These are phyloP conservation scores for Crithidia sp. DNA, from an alignment of 208 protist genomes.

Conservation along the genomic window DNA sequence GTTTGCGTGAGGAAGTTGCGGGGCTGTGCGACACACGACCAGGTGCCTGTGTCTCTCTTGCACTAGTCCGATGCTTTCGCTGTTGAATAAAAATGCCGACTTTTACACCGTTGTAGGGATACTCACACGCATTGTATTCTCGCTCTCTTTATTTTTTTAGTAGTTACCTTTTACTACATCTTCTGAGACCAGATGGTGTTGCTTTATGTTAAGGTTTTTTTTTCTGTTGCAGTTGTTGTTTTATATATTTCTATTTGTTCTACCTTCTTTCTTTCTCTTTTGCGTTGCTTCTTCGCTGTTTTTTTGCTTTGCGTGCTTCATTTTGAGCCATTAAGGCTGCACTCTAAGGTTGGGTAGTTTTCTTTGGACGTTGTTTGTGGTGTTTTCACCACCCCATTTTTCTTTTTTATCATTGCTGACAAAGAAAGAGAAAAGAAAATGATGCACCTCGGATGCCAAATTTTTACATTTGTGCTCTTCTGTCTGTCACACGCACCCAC, in stretches of 20 bases:
- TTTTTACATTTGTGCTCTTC: no score
- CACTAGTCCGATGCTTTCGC: neutral
- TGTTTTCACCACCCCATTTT: neutral
- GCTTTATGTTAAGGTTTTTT: no score
- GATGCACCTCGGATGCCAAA: no score
- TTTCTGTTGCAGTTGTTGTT: slow-evolving; percentile 4
- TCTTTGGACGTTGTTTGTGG: neutral
- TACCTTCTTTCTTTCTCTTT: slow-evolving; percentile 5
- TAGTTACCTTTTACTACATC: neutral
- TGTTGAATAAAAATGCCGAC: no score
- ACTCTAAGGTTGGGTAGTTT: neutral
- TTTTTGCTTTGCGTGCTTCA: neutral
- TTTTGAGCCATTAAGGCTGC: neutral
- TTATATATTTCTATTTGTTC: neutral
- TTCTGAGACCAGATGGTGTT: no score
- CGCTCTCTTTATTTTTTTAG: neutral
- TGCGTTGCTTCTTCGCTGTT: slow-evolving; percentile 8
- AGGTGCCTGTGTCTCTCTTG: neutral
- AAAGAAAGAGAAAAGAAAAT: no score
- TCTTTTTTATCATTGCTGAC: no score
- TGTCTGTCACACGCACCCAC: no score
- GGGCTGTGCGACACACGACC: neutral
- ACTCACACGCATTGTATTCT: no score
- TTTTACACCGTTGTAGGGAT: no score
- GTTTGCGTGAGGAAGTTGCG: neutral